Evolutionary conservation across 768 basidiomycete genomes (phyloP).

Genomic region (Amanita rimosa): DNA sequence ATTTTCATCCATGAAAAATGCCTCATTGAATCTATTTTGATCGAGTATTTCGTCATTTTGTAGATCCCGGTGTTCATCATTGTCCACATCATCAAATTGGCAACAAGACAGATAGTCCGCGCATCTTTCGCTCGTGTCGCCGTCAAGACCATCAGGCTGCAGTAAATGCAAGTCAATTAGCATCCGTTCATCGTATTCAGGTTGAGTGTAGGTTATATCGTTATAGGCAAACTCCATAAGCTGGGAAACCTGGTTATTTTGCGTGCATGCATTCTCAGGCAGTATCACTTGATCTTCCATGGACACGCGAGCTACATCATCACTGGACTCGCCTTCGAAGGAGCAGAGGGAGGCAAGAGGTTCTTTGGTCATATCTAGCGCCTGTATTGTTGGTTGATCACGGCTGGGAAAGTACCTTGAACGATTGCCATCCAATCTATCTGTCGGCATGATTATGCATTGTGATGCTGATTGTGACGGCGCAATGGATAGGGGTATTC

Average conservation of each 20-base stretch:
- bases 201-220: background rate
- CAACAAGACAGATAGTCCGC: background rate
- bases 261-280: background rate
- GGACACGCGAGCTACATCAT: background rate
- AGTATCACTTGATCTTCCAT: background rate
- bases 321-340: background rate
- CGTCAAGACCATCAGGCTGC: background rate
- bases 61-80: background rate
- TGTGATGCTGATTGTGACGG: slow-evolving; percentile 23
- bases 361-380: background rate
- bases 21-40: background rate
- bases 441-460: background rate
- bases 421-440: background rate
- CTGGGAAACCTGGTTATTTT: background rate
- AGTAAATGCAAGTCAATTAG: background rate
- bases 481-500: slow-evolving; percentile 10
- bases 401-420: slow-evolving; percentile 1
- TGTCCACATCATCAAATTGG: background rate
- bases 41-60: background rate
- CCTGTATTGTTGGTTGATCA: background rate
- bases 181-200: background rate
- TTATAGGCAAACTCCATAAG: no score
- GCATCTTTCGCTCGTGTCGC: background rate
- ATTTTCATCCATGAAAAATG: background rate
- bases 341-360: background rate